phyloP scores from a whole-genome alignment of 108 stramenopile genomes.

The Mediolabrus comicus region DNA sequence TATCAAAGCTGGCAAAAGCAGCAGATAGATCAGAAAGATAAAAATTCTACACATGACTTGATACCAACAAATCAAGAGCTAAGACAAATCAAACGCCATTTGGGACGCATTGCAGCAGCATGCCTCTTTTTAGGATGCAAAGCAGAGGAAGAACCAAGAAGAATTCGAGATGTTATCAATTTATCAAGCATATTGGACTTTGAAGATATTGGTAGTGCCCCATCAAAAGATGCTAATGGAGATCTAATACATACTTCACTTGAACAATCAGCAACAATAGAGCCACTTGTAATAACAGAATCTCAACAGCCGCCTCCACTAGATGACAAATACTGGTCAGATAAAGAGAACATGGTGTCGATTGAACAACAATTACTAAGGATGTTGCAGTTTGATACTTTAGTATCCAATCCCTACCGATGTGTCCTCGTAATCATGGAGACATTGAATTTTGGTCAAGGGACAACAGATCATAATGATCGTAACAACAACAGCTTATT shows the following conservation, averaged over 20 bases:
- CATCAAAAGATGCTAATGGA: neutral
- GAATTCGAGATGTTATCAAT: slow-evolving; percentile 83
- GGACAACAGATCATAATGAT: neutral
- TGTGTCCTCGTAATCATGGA: slow-evolving; percentile 53
- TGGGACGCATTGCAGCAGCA: slow-evolving; percentile 55
- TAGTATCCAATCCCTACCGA: slow-evolving; percentile 74
- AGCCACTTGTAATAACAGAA: slow-evolving; percentile 25
- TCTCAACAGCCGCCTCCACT: slow-evolving; percentile 34
- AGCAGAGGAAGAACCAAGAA: slow-evolving; percentile 70
- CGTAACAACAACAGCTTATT: slow-evolving; percentile 6
- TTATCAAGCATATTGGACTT: slow-evolving; percentile 53
- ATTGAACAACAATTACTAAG: slow-evolving; percentile 70
- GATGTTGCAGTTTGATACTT: slow-evolving; percentile 75
- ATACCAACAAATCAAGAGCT: slow-evolving; percentile 13
- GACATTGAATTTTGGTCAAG: slow-evolving; percentile 32
- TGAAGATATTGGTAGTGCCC: neutral
- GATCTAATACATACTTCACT: no score
- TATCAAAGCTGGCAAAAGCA: neutral
- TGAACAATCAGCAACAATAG: neutral
- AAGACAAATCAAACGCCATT: slow-evolving; percentile 32
- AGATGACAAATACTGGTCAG: slow-evolving; percentile 72
- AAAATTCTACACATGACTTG: slow-evolving; percentile 4
- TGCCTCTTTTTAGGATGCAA: slow-evolving; percentile 78
- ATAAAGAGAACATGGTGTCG: slow-evolving; percentile 64
- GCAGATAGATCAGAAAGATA: slow-evolving; percentile 9